These are phyloP conservation scores for Aspergillus bridgeri DNA, from an alignment of 495 filamentous ascomycete genomes.

Conservation along the genomic window DNA sequence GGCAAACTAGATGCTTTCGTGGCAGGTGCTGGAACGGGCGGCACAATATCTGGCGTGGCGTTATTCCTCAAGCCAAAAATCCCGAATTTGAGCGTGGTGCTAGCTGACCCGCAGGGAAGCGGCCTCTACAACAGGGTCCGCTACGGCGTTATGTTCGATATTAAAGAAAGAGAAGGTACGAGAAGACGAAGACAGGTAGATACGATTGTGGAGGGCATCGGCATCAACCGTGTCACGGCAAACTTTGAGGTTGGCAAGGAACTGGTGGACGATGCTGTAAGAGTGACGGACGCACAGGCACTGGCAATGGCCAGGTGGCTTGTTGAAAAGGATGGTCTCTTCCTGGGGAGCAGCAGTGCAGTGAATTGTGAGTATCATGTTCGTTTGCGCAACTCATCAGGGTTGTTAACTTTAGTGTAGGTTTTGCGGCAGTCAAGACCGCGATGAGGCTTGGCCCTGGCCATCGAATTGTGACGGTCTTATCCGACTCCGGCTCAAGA, in stretches of 20 bases:
- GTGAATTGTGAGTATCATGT: slow-evolving; percentile 71
- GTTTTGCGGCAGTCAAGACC: slow-evolving; percentile 78
- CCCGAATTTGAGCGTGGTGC: slow-evolving; percentile 63
- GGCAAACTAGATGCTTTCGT: slow-evolving; percentile 85
- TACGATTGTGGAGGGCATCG: slow-evolving; percentile 93
- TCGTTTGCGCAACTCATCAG: slow-evolving; percentile 7
- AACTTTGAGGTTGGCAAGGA: slow-evolving; percentile 87
- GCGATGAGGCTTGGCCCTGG: slow-evolving; percentile 73
- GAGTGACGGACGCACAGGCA: slow-evolving; percentile 89
- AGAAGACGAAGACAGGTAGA: slow-evolving; percentile 86
- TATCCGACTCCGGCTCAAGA: slow-evolving; percentile 87
- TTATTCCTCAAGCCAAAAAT: slow-evolving; percentile 71
- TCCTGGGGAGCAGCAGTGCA: slow-evolving; percentile 87
- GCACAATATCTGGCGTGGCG: slow-evolving; percentile 86
- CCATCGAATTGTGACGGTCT: slow-evolving; percentile 80
- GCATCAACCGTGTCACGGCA: slow-evolving; percentile 84
- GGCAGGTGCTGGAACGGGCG: slow-evolving; percentile 92
- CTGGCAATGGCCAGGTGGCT: slow-evolving; percentile 90
- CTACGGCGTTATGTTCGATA: slow-evolving; percentile 93
- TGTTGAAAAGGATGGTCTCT: slow-evolving; percentile 94
- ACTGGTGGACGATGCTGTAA: slow-evolving; percentile 83
- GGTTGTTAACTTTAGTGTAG: slow-evolving; percentile 28
- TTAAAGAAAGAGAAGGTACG: slow-evolving; percentile 85
- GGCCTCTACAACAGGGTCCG: slow-evolving; percentile 87
- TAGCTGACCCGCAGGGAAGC: slow-evolving; percentile 93